phyloP scores from a whole-genome alignment of 352 stramenopile species.

The Phytophthora cactorum region DNA sequence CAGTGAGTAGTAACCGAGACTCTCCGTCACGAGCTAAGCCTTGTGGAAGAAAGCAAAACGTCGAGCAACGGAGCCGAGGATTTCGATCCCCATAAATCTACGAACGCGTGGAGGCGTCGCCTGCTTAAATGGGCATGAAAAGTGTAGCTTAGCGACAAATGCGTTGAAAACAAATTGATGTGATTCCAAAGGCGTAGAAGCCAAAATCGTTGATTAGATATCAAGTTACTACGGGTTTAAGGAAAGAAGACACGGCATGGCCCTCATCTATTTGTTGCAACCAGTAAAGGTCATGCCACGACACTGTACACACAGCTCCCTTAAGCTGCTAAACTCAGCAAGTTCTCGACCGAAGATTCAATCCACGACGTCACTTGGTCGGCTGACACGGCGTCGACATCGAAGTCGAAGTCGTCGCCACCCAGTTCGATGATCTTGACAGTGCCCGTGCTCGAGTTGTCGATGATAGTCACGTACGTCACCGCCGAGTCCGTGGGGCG shows the following conservation, averaged over 20 bases:
- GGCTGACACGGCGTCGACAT: slow-evolving; percentile 35
- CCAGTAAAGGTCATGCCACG: slow-evolving; percentile 12
- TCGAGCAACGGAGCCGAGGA: background rate
- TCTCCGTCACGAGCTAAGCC: background rate
- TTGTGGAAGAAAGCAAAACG: background rate
- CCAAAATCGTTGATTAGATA: slow-evolving; percentile 17
- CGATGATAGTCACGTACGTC: slow-evolving; percentile 62
- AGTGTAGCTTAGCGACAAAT: background rate
- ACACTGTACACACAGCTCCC: slow-evolving; percentile 10
- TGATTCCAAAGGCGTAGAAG: background rate
- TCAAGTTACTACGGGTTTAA: slow-evolving; percentile 19
- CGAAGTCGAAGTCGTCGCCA: slow-evolving; percentile 51
- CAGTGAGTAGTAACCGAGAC: background rate
- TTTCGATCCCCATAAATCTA: background rate
- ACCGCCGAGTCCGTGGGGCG: slow-evolving; percentile 39
- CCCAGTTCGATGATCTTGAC: slow-evolving; percentile 59
- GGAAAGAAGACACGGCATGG: slow-evolving; percentile 4
- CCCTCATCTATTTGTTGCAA: slow-evolving; percentile 27
- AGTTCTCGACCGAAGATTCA: slow-evolving; percentile 43
- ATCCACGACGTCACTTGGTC: slow-evolving; percentile 44
- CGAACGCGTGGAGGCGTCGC: background rate
- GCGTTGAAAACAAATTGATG: background rate
- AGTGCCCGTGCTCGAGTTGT: slow-evolving; percentile 41
- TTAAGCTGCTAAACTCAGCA: slow-evolving; percentile 28
- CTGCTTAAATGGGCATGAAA: background rate